Evolutionary conservation across 176 grass and related monocot species (phyloP).

Genomic region (Secale cereale): DNA sequence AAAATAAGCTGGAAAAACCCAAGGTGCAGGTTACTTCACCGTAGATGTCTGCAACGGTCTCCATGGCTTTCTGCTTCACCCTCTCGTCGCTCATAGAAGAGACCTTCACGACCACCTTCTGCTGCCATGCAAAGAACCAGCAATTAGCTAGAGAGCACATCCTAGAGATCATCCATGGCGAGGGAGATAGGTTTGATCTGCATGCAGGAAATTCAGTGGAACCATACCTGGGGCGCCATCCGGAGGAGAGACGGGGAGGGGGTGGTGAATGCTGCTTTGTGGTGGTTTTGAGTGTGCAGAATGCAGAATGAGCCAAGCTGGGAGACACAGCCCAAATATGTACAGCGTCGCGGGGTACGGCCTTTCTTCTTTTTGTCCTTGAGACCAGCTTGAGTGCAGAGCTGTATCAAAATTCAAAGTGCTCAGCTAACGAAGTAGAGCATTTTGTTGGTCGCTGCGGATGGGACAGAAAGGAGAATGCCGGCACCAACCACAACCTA

Average conservation of each 20-base stretch:
- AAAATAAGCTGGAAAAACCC: neutral
- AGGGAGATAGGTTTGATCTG: neutral
- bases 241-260: neutral
- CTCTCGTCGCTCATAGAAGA: slow-evolving; percentile 66
- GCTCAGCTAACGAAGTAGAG: neutral
- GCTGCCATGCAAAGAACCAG: slow-evolving; percentile 25
- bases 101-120: slow-evolving; percentile 80
- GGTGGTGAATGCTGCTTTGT: neutral
- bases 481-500: neutral
- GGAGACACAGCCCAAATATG: neutral
- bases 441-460: neutral
- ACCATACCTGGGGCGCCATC: slow-evolving; percentile 49
- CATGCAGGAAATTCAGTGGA: neutral
- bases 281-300: neutral
- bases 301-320: neutral
- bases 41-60: slow-evolving; percentile 78
- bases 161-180: neutral
- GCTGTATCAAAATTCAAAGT: neutral
- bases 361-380: neutral
- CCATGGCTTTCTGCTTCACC: slow-evolving; percentile 87
- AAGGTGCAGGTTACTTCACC: slow-evolving; percentile 5
- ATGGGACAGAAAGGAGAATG: neutral
- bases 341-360: neutral
- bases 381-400: neutral
- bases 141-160: neutral